Evolutionary conservation across 257 asterid species (phyloP).

Genomic region (Coffea canephora): DNA sequence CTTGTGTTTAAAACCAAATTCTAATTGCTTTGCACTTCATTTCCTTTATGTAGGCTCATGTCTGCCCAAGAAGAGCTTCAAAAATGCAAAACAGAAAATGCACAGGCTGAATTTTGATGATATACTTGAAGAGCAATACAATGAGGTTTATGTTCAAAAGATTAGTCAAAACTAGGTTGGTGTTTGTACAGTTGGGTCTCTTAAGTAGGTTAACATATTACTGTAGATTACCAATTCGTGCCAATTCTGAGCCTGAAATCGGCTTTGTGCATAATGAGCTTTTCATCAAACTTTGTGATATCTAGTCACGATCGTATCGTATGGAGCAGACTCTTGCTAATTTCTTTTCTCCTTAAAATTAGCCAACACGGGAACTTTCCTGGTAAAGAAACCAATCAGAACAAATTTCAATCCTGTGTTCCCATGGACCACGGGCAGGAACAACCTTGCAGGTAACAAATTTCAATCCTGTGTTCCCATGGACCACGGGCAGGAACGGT

Average conservation of each 20-base stretch:
- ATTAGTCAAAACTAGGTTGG: neutral
- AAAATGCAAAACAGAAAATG: slow-evolving; percentile 53
- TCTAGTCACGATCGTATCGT: neutral
- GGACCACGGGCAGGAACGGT: too few species aligned
- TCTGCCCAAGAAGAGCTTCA: slow-evolving; percentile 70
- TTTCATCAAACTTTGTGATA: neutral
- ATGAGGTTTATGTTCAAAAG: neutral
- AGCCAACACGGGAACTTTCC: neutral
- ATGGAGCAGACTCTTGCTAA: neutral
- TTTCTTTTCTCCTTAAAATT: neutral
- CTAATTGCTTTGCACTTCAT: neutral
- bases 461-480: too few species aligned
- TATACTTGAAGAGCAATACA: neutral
- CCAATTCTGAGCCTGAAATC: neutral
- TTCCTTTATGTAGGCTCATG: slow-evolving; percentile 31
- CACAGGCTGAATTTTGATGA: slow-evolving; percentile 35
- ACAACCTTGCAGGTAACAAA: too few species aligned
- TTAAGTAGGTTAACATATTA: neutral
- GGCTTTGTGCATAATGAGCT: neutral
- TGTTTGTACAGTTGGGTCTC: neutral
- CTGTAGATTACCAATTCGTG: neutral
- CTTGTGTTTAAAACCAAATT: neutral
- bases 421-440: too few species aligned
- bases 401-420: too few species aligned
- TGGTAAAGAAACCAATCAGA: neutral